These are phyloP conservation scores for Crithidia sp. DNA, from an alignment of 208 protist genomes.

Conservation along the genomic window DNA sequence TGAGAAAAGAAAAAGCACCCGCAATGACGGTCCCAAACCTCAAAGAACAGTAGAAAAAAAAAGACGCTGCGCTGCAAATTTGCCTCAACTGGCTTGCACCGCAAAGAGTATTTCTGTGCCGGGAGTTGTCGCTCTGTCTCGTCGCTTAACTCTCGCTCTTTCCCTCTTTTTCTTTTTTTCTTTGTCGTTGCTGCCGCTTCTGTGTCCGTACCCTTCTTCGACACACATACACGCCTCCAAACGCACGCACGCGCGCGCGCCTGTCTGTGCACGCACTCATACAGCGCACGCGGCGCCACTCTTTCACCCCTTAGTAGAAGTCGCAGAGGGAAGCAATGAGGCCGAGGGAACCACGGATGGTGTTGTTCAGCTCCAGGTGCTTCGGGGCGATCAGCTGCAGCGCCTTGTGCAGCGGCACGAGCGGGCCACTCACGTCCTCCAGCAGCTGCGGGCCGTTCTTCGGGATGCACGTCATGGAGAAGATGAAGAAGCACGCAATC, in stretches of 20 bases:
- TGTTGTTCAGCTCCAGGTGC: slow-evolving; percentile 74
- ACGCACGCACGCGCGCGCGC: background rate
- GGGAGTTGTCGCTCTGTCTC: background rate
- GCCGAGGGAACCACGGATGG: slow-evolving; percentile 72
- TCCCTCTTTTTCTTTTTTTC: background rate
- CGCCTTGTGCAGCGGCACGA: slow-evolving; percentile 76
- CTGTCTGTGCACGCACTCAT: background rate
- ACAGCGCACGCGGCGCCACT: background rate
- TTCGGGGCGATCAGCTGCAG: slow-evolving; percentile 72
- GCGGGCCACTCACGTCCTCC: slow-evolving; percentile 56
- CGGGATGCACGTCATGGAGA: slow-evolving; percentile 81
- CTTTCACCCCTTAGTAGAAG: slow-evolving; percentile 63
- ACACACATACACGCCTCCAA: too few species aligned
- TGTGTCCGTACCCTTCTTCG: background rate
- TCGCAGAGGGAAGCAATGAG: slow-evolving; percentile 86
- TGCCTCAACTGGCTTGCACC: background rate
- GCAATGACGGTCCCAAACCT: background rate
- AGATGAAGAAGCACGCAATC: slow-evolving; percentile 81
- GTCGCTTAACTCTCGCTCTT: background rate
- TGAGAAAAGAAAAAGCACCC: background rate
- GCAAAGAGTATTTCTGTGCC: background rate
- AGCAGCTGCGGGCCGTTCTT: slow-evolving; percentile 82
- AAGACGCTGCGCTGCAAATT: background rate
- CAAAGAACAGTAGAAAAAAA: slow-evolving; percentile 1
- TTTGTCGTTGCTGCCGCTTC: slow-evolving; percentile 3